Evolutionary conservation across 108 stramenopile genomes (phyloP), one percentile per base, ranked within the genome.

Genomic region (Mediolabrus comicus): DNA sequence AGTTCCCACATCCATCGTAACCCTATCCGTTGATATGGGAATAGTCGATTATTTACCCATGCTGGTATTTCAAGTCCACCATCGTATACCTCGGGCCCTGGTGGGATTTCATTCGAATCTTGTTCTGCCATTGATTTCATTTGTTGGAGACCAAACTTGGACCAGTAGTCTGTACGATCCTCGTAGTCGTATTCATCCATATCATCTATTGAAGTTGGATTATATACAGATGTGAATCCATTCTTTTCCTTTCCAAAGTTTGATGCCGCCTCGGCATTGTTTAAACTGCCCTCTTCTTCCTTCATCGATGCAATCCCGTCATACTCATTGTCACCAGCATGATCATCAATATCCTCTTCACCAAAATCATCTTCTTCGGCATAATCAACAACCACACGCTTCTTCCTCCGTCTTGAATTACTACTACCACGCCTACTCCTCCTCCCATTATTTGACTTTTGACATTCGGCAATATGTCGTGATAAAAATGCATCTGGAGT

Each of bases 1-100:
- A 97, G 83, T 56, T 94, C 90, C 96, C 96, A 98, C 89, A 99
- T 89, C 96, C 97, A 98, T 26, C 86, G 71, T 28, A 98, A 53
- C 6, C 89, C 97, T 17, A 83, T 82, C 13, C 90, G 65, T 69
- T 96, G 94, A 58, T 95, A 95, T 1, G 78, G 81, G 78, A 94
- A 94, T 13, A 97, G 72, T 0, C 88, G 74, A 76, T 94, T 68
- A 53, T 94, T 94, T 19, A 89, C 73, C 90, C 90, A 94, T 6
- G 84, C 93, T 3, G 93, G 93, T 29, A 94, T 74, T 25, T 72
- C 67, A 7, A 94, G 77, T n/a, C 93, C 90, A 32, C 88, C 87
- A 10, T 83, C 81, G 32, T 82, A 82, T 28, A 73, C 55, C 25
- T 72, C 71, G 41, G 84, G 80, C 24, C 92, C 92, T 12, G 92